Conservation (phyloP, 108 stramenopile genomes). For the Cyclotella kingstonii region DNA sequence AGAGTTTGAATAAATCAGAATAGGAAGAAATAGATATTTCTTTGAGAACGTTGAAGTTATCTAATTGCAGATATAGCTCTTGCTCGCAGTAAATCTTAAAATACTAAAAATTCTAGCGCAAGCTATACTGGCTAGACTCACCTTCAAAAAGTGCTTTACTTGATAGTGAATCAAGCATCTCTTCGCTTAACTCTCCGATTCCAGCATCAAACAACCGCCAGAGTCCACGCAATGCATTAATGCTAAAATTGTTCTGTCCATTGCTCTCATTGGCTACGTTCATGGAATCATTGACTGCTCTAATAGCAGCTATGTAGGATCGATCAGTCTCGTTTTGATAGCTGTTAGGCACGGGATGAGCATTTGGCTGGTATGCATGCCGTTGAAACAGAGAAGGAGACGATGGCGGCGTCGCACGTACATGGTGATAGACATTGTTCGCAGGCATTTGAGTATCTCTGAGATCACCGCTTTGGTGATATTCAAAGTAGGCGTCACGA, state of each 20-base stretch:
- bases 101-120: too few relatives aligned
- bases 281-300: conserved; percentile 22
- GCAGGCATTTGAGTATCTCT: too few relatives aligned
- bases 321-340: too few relatives aligned
- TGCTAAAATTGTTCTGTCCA: neutral
- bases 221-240: conserved; percentile 1
- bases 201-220: conserved; percentile 18
- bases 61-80: neutral
- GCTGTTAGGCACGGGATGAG: too few relatives aligned
- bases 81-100: too few relatives aligned
- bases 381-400: too few relatives aligned
- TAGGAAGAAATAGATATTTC: too few relatives aligned
- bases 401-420: too few relatives aligned
- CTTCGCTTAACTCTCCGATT: conserved; percentile 10
- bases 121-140: conserved; percentile 15
- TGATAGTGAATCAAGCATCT: conserved; percentile 22
- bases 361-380: too few relatives aligned
- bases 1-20: neutral
- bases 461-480: too few relatives aligned
- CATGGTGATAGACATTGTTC: too few relatives aligned
- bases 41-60: conserved; percentile 1
- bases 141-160: conserved; percentile 36
- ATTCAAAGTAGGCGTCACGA: too few relatives aligned
- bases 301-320: conserved; percentile 28
- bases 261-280: conserved; percentile 1